Evolutionary conservation across 768 basidiomycete genomes (phyloP).

Genomic region (Agaricus sinodeliciosus): DNA sequence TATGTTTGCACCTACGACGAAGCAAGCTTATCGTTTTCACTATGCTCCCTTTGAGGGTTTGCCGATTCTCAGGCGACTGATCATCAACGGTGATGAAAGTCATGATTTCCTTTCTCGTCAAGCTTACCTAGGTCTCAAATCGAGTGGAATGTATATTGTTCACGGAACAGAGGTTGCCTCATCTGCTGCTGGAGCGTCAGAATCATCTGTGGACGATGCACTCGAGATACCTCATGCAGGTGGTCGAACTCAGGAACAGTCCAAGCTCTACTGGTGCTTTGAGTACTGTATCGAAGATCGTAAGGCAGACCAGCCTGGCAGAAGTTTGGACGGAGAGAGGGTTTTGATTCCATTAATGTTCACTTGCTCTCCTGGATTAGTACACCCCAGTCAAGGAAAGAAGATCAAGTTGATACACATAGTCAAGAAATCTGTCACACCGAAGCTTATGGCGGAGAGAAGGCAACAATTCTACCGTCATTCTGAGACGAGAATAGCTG

Average conservation of each 20-base stretch:
- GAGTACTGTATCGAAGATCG: conserved; percentile 72
- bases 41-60: conserved; percentile 58
- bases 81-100: conserved; percentile 57
- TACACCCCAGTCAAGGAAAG: conserved; percentile 58
- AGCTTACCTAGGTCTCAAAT: conserved; percentile 60
- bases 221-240: conserved; percentile 9
- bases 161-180: conserved; percentile 52
- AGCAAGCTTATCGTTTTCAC: conserved; percentile 63
- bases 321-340: conserved; percentile 60
- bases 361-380: conserved; percentile 63
- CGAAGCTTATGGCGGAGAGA: conserved; percentile 62
- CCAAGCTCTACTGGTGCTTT: conserved; percentile 65
- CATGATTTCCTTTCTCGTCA: conserved; percentile 74
- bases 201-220: conserved; percentile 11
- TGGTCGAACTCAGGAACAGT: conserved; percentile 17
- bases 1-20: conserved; percentile 57
- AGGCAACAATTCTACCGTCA: conserved; percentile 31
- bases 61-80: conserved; percentile 67
- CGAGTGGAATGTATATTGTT: conserved; percentile 72
- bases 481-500: neutral
- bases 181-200: conserved; percentile 2
- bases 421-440: conserved; percentile 59
- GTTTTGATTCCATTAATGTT: conserved; percentile 66
- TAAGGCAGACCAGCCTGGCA: conserved; percentile 36
- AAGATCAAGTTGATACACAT: conserved; percentile 65